Conservation (phyloP, 441 rosid genomes). For the Rhodomyrtus psidioides region DNA sequence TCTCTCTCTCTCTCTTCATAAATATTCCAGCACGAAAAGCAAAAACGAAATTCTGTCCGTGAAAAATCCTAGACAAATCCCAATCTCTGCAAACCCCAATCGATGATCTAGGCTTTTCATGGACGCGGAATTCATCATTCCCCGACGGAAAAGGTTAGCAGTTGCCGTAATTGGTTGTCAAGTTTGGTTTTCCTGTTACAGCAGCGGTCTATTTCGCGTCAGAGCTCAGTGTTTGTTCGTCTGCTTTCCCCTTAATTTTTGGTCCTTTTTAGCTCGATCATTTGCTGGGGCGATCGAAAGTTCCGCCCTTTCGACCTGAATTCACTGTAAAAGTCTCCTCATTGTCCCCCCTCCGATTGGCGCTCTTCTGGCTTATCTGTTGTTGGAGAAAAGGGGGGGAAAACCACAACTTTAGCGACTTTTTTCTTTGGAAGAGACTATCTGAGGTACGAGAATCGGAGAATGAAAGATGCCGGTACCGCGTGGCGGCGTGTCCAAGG, state of each 20-base stretch:
- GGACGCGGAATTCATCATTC: neutral
- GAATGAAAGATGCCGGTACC: constrained; percentile 70
- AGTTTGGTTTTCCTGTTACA: neutral
- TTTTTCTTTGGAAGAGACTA: neutral
- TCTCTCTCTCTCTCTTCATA: neutral
- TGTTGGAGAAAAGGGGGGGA: neutral
- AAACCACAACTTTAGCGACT: neutral
- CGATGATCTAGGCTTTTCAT: neutral
- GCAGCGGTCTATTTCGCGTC: neutral
- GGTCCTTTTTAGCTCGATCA: neutral
- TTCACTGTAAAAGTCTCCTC: neutral
- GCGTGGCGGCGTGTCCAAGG: constrained; percentile 58
- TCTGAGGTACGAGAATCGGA: constrained; percentile 13
- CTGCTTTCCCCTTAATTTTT: neutral
- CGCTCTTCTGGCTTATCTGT: neutral
- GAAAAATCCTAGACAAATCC: neutral
- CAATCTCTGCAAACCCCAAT: neutral
- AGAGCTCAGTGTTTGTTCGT: neutral
- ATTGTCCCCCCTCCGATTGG: neutral
- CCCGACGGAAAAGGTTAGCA: neutral
- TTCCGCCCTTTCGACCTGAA: neutral
- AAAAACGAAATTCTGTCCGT: neutral
- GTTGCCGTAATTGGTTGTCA: neutral
- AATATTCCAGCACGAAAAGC: neutral
- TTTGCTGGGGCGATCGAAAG: neutral